Conservation (phyloP, 176 grass and related monocot genomes). For the Aegilops umbellulata region DNA sequence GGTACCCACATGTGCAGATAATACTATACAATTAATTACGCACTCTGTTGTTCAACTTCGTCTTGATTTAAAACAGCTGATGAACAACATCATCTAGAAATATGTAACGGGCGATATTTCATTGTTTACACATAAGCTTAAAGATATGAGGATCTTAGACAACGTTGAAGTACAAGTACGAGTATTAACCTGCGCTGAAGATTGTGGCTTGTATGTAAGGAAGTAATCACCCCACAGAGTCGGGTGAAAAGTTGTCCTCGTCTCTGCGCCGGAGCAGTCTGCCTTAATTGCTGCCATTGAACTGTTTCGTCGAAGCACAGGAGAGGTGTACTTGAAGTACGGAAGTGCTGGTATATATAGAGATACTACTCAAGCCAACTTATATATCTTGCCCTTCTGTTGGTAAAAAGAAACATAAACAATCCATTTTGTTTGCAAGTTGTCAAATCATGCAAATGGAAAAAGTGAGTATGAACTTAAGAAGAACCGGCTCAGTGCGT, state of each 20-base stretch:
- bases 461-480: no score
- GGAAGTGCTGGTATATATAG: no score
- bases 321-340: no score
- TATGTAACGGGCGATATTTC: conserved; percentile 65
- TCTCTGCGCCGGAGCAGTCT: not conserved
- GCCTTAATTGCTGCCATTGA: no score
- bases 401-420: no score
- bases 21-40: not conserved
- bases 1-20: conserved; percentile 38
- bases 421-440: no score
- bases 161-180: conserved; percentile 54
- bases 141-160: conserved; percentile 94
- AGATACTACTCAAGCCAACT: no score
- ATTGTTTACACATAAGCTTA: conserved; percentile 73
- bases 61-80: conserved; percentile 52
- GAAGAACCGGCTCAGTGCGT: no score
- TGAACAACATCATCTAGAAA: conserved; percentile 65
- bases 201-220: not conserved
- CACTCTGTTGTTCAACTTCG: not conserved
- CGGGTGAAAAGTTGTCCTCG: not conserved
- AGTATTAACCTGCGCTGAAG: not conserved
- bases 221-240: conserved; percentile 39
- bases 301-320: no score
- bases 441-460: no score
- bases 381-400: no score